Evolutionary conservation across 495 filamentous ascomycete species (phyloP), one percentile per base, ranked within the genome.

Genomic region (Aspergillus heteromorphus): DNA sequence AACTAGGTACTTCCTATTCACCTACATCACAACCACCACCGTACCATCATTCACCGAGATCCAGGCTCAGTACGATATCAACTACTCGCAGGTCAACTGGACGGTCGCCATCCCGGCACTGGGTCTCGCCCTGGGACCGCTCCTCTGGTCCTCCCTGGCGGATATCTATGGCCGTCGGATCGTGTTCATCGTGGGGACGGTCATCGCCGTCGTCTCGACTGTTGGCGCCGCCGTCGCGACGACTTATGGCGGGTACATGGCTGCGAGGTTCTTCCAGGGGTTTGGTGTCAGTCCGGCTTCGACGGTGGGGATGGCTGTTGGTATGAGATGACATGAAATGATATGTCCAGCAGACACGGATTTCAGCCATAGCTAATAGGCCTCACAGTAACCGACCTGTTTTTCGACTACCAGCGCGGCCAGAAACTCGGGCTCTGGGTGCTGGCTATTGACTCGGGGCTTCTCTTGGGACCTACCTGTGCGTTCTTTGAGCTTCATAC

Each of bases 341-440:
- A n/a, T n/a, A n/a, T n/a, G n/a, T n/a, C n/a, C n/a, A n/a, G n/a
- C n/a, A n/a, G n/a, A n/a, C n/a, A n/a, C n/a, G n/a, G n/a, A n/a
- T n/a, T n/a, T n/a, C n/a, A n/a, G n/a, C n/a, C n/a, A n/a, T n/a
- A n/a, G 19, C 19, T 8, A 31, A 23, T 42, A 30, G 56, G 1
- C 6, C 7, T 5, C 2, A 8, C 23, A 73, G 68, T 76, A 0
- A 71, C 66, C 31, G 73, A 77, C 59, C 56, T 84, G 1, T 86
- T 83, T 56, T 85, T 82, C 51, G 80, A 84, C 59, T 74, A 84
- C 45, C 74, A 86, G 60, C 73, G 80, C 9, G 83, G 82, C 1
- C 73, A 79, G 54, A 84, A 83, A 59, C 64, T 85, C n/a, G 81
- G 83, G 0, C 52, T 86, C 29, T 86, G 83, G 83, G 82, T 83